Percentiles rank a stretch among this genome's conserved stretches.
Evolutionary conservation across 345 rosid genomes (phyloP).

Genomic region (Dimocarpus longan): DNA sequence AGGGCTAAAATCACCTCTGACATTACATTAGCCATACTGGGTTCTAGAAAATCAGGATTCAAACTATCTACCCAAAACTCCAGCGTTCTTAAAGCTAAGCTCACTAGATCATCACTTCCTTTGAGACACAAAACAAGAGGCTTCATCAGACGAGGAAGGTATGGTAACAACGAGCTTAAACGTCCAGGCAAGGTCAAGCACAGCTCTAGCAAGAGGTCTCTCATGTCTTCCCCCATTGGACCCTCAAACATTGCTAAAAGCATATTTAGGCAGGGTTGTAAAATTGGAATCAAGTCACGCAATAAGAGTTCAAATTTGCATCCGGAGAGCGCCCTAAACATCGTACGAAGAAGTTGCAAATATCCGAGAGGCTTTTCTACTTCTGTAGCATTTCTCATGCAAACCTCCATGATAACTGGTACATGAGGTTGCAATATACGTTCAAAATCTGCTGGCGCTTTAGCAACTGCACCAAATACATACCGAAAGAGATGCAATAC

Average conservation of each 20-base stretch:
- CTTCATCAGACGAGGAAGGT: slow-evolving; percentile 88
- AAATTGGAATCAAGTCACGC: slow-evolving; percentile 82
- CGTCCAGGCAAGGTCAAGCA: slow-evolving; percentile 97
- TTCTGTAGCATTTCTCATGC: slow-evolving; percentile 95
- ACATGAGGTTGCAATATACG: slow-evolving; percentile 95
- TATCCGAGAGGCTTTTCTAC: slow-evolving; percentile 94
- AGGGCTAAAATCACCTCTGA: slow-evolving; percentile 95
- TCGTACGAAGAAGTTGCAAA: slow-evolving; percentile 90
- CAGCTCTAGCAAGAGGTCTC: slow-evolving; percentile 89
- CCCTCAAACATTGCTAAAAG: slow-evolving; percentile 93
- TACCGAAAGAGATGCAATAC: slow-evolving; percentile 91
- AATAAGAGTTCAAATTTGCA: slow-evolving; percentile 91
- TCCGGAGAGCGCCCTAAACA: slow-evolving; percentile 88
- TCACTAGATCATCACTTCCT: slow-evolving; percentile 89
- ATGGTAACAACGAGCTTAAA: slow-evolving; percentile 89
- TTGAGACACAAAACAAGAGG: slow-evolving; percentile 90
- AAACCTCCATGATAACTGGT: slow-evolving; percentile 92
- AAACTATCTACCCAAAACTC: slow-evolving; percentile 99
- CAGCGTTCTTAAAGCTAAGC: slow-evolving; percentile 87
- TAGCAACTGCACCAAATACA: slow-evolving; percentile 91
- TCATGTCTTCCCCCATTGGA: slow-evolving; percentile 95
- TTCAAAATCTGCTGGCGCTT: slow-evolving; percentile 92
- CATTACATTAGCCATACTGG: slow-evolving; percentile 97
- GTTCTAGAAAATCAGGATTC: slow-evolving; percentile 97
- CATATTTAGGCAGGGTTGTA: slow-evolving; percentile 94